A percentile compares a stretch with the other conserved stretches of the same genome.
Conservation (phyloP, 441 rosid genomes). For the Eutrema salsugineum region DNA sequence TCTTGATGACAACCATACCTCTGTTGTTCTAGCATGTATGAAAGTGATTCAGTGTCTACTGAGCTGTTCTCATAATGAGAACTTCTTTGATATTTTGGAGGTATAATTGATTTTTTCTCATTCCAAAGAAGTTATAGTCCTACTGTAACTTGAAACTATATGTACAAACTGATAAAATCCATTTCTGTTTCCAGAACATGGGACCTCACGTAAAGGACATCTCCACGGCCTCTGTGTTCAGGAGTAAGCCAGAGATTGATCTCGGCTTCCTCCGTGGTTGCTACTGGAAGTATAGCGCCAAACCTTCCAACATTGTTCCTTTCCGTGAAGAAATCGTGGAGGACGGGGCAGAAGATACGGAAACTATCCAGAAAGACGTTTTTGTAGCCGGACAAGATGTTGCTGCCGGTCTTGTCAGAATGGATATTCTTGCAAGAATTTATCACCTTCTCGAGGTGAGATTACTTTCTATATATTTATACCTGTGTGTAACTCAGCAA, state of each 20-base stretch:
- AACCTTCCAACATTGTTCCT: slow-evolving; percentile 69
- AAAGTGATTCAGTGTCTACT: slow-evolving; percentile 64
- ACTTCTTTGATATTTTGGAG: slow-evolving; percentile 66
- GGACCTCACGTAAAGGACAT: slow-evolving; percentile 39
- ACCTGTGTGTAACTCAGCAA: neutral
- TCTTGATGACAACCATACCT: slow-evolving; percentile 84
- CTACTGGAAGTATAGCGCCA: slow-evolving; percentile 91
- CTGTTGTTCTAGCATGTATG: slow-evolving; percentile 76
- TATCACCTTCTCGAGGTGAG: slow-evolving; percentile 76
- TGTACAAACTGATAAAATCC: neutral
- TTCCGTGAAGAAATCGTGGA: slow-evolving; percentile 40
- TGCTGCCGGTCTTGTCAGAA: slow-evolving; percentile 87
- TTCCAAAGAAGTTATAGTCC: neutral
- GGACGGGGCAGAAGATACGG: slow-evolving; percentile 59
- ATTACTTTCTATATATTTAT: neutral
- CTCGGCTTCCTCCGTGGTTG: slow-evolving; percentile 81
- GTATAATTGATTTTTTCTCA: slow-evolving; percentile 36
- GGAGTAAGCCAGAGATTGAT: slow-evolving; percentile 77
- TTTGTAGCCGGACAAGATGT: slow-evolving; percentile 88
- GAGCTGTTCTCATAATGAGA: slow-evolving; percentile 68
- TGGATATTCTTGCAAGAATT: slow-evolving; percentile 83
- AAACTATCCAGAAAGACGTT: slow-evolving; percentile 83
- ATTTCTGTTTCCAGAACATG: slow-evolving; percentile 46
- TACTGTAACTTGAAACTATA: slow-evolving; percentile 1
- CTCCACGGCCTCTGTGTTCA: slow-evolving; percentile 75